Evolutionary conservation across 2,329 filamentous ascomycete species (phyloP).

Genomic region (Fusarium multiceps): DNA sequence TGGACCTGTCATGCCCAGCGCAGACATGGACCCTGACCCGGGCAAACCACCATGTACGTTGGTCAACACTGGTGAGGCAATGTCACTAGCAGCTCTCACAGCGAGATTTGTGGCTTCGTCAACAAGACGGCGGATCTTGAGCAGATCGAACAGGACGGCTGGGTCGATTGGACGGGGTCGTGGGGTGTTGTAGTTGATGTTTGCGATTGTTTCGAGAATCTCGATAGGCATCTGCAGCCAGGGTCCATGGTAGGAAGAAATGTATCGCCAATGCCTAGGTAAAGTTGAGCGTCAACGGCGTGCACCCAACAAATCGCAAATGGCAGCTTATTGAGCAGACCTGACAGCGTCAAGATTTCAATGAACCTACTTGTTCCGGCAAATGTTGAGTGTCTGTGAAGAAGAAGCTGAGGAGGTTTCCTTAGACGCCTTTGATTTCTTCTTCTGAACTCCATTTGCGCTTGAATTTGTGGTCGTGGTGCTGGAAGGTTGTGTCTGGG

Average conservation of each 20-base stretch:
- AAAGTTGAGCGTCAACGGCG: constrained; percentile 26
- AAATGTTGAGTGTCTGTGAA: constrained; percentile 49
- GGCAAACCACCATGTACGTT: constrained; percentile 60
- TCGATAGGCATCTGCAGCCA: constrained; percentile 85
- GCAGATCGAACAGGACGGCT: constrained; percentile 83
- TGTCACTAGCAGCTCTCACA: constrained; percentile 79
- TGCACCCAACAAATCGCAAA: background rate
- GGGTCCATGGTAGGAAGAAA: constrained; percentile 84
- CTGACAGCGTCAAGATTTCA: background rate
- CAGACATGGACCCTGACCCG: constrained; percentile 32
- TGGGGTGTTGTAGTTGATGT: constrained; percentile 82
- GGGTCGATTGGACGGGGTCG: constrained; percentile 82
- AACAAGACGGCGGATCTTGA: constrained; percentile 83
- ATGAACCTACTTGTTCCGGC: constrained; percentile 73
- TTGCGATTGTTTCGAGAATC: constrained; percentile 80
- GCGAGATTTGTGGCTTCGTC: constrained; percentile 83
- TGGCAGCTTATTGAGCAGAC: constrained; percentile 1
- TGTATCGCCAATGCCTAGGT: constrained; percentile 83
- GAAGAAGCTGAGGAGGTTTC: constrained; percentile 9
- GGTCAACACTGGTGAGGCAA: constrained; percentile 72
- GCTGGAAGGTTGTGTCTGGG: constrained; percentile 18
- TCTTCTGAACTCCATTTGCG: constrained; percentile 24
- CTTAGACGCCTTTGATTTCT: constrained; percentile 23
- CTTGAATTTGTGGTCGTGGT: constrained; percentile 8
- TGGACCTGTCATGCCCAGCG: constrained; percentile 54